A percentile compares a stretch with the other conserved stretches of the same genome.
phyloP scores from a whole-genome alignment of 257 asterid species.

The Ballota nigra region DNA sequence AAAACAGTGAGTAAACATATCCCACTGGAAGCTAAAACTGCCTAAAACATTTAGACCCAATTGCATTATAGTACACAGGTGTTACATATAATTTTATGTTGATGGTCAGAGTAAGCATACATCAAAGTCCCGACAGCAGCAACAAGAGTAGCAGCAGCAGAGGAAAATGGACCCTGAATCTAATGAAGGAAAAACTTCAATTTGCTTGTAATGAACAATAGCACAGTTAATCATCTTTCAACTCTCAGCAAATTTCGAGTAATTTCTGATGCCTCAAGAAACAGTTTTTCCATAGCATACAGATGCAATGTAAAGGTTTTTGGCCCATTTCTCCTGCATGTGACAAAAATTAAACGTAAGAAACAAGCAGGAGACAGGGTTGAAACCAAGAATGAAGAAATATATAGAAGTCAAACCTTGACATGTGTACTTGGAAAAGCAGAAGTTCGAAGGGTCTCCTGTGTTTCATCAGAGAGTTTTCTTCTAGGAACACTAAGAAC shows the following conservation, averaged over 20 bases:
- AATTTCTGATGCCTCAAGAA: slow-evolving; percentile 37
- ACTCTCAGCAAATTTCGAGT: background rate
- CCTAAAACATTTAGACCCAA: slow-evolving; percentile 20
- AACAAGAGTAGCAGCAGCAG: slow-evolving; percentile 18
- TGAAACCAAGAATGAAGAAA: background rate
- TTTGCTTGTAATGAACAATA: background rate
- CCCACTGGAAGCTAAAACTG: slow-evolving; percentile 17
- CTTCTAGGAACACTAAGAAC: slow-evolving; percentile 64
- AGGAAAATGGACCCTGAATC: slow-evolving; percentile 10
- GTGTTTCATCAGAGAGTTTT: slow-evolving; percentile 48
- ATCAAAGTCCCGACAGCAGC: slow-evolving; percentile 3
- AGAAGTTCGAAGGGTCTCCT: slow-evolving; percentile 66
- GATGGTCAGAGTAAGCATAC: slow-evolving; percentile 29
- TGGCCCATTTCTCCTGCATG: slow-evolving; percentile 82
- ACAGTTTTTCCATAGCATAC: slow-evolving; percentile 80
- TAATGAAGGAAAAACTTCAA: background rate
- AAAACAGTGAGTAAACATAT: slow-evolving; percentile 13
- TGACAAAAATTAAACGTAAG: slow-evolving; percentile 4
- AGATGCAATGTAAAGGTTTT: slow-evolving; percentile 80
- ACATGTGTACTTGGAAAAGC: slow-evolving; percentile 56
- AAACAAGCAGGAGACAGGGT: background rate
- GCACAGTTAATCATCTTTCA: slow-evolving; percentile 6
- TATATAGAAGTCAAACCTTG: slow-evolving; percentile 38
- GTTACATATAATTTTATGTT: slow-evolving; percentile 20
- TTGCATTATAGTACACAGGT: slow-evolving; percentile 23